Evolutionary conservation across 257 asterid species (phyloP).

Genomic region (Fraxinus pennsylvanica): DNA sequence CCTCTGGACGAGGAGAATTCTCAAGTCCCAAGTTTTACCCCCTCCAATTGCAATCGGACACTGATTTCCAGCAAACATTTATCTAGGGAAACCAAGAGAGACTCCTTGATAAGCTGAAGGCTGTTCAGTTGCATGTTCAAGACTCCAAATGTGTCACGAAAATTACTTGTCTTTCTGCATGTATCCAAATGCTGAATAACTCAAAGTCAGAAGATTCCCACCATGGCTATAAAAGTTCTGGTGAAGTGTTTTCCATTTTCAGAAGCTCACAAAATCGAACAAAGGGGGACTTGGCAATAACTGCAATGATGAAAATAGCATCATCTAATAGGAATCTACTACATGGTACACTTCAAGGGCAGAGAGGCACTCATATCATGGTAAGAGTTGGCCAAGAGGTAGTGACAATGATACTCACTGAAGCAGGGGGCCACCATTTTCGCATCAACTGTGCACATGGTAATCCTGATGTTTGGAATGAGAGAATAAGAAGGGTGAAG

Average conservation of each 20-base stretch:
- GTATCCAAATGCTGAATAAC: slow-evolving; percentile 48
- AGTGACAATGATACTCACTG: slow-evolving; percentile 42
- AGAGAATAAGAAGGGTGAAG: slow-evolving; percentile 50
- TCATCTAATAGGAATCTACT: slow-evolving; percentile 46
- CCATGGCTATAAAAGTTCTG: slow-evolving; percentile 23
- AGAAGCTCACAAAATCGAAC: slow-evolving; percentile 34
- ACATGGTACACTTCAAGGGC: slow-evolving; percentile 51
- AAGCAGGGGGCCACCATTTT: slow-evolving; percentile 56
- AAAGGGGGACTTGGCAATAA: slow-evolving; percentile 40
- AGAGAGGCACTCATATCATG: slow-evolving; percentile 62
- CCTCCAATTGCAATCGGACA: slow-evolving; percentile 36
- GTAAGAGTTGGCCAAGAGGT: slow-evolving; percentile 69
- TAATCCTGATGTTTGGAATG: slow-evolving; percentile 54
- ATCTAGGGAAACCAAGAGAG: slow-evolving; percentile 40
- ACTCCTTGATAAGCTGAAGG: slow-evolving; percentile 66
- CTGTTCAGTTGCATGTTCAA: slow-evolving; percentile 61
- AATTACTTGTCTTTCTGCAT: slow-evolving; percentile 60
- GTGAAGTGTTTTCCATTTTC: slow-evolving; percentile 32
- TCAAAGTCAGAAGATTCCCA: slow-evolving; percentile 42
- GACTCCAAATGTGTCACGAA: slow-evolving; percentile 62
- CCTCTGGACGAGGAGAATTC: slow-evolving; percentile 30
- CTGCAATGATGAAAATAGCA: slow-evolving; percentile 45
- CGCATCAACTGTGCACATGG: slow-evolving; percentile 87
- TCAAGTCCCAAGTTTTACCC: slow-evolving; percentile 30
- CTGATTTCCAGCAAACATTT: slow-evolving; percentile 31